Evolutionary conservation across 257 asterid species (phyloP).

Genomic region (Solanum paucissectum): DNA sequence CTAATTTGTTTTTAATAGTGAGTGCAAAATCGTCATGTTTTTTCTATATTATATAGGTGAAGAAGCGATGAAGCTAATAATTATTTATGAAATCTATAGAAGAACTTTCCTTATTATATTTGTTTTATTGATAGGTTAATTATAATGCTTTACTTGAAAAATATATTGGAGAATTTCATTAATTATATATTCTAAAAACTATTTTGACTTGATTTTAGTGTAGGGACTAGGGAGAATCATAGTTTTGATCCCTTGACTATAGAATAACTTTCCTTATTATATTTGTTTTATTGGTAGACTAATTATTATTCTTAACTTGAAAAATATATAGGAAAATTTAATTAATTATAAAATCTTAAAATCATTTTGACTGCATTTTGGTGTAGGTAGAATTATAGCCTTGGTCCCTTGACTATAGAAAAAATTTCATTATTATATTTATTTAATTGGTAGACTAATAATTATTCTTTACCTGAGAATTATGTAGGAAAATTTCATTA

Average conservation of each 20-base stretch:
- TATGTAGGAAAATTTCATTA: background rate
- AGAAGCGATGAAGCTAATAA: background rate
- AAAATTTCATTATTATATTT: too few relatives aligned
- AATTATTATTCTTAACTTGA: background rate
- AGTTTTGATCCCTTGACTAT: too few relatives aligned
- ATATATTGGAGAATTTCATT: background rate
- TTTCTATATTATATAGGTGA: background rate
- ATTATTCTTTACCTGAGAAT: too few relatives aligned
- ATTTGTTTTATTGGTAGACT: background rate
- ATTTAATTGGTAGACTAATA: too few relatives aligned
- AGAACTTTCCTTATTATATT: background rate
- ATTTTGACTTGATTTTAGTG: background rate
- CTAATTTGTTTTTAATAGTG: background rate
- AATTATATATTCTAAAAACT: background rate
- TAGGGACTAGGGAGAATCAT: background rate
- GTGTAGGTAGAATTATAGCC: too few relatives aligned
- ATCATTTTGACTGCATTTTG: too few relatives aligned
- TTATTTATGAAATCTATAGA: background rate
- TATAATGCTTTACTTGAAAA: background rate
- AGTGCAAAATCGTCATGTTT: too few relatives aligned
- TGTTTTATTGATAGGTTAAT: background rate
- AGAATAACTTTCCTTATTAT: too few relatives aligned
- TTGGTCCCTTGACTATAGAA: too few relatives aligned
- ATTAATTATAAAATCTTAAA: too few relatives aligned
- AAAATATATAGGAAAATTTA: too few relatives aligned